Evolutionary conservation across 2,329 filamentous ascomycete genomes (phyloP).

Genomic region (Akanthomyces lecanii): DNA sequence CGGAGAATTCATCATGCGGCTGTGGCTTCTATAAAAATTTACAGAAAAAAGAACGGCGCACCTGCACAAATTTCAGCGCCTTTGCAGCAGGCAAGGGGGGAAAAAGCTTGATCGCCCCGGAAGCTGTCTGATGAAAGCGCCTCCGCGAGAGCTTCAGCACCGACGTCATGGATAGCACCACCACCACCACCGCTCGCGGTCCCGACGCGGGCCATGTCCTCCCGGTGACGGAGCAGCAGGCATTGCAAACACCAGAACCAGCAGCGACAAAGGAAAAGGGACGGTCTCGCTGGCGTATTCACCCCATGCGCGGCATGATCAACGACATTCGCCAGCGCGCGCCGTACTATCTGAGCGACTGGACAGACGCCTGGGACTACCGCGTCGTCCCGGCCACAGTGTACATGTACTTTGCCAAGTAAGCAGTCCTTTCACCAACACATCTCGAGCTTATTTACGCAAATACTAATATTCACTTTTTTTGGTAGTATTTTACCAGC

Average conservation of each 20-base stretch:
- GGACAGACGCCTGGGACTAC: slow-evolving; percentile 86
- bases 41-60: too few relatives aligned
- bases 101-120: too few relatives aligned
- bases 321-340: slow-evolving; percentile 70
- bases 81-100: too few relatives aligned
- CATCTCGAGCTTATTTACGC: background rate
- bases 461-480: slow-evolving; percentile 15
- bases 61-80: too few relatives aligned
- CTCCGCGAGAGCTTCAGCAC: background rate
- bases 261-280: background rate
- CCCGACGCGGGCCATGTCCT: background rate
- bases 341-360: slow-evolving; percentile 79
- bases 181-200: background rate
- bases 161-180: background rate
- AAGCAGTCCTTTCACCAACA: slow-evolving; percentile 27
- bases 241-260: background rate
- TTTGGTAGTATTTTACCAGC: slow-evolving; percentile 71
- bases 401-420: slow-evolving; percentile 97
- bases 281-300: slow-evolving; percentile 68
- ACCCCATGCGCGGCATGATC: slow-evolving; percentile 72
- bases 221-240: slow-evolving; percentile 2
- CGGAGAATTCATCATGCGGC: too few relatives aligned
- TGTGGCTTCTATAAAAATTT: too few relatives aligned
- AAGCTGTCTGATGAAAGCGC: background rate
- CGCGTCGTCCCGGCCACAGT: slow-evolving; percentile 80